Conservation (phyloP, 805 yeast genomes). For the Cyberlindnera maclurae region DNA sequence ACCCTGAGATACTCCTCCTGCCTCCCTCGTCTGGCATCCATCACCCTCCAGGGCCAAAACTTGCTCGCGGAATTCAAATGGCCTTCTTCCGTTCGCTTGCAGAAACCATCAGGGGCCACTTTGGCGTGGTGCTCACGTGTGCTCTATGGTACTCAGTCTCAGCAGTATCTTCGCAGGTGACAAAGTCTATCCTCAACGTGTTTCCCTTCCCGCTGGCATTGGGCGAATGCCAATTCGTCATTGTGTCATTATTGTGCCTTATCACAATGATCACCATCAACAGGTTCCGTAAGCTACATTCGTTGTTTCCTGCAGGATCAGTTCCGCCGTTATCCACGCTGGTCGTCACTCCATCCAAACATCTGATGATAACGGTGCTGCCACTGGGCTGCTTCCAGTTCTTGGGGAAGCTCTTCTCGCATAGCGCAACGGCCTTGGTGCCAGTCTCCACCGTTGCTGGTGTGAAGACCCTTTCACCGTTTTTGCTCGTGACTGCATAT, state of each 20-base stretch:
- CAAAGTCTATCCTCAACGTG: slow-evolving; percentile 45
- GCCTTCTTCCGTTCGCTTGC: slow-evolving; percentile 2
- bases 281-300: slow-evolving; percentile 25
- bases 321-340: slow-evolving; percentile 34
- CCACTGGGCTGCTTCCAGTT: slow-evolving; percentile 66
- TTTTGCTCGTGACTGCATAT: slow-evolving; percentile 52
- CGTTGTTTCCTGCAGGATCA: slow-evolving; percentile 45
- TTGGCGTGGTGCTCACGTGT: slow-evolving; percentile 30
- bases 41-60: no score
- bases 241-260: slow-evolving; percentile 39
- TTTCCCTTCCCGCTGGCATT: slow-evolving; percentile 57
- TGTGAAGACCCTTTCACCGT: slow-evolving; percentile 60
- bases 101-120: slow-evolving; percentile 3
- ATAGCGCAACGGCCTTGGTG: slow-evolving; percentile 57
- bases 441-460: slow-evolving; percentile 67
- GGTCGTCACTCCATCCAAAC: slow-evolving; percentile 28
- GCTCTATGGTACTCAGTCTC: slow-evolving; percentile 56
- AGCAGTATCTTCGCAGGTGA: slow-evolving; percentile 57
- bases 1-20: no score
- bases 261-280: slow-evolving; percentile 31
- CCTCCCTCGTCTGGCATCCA: no score
- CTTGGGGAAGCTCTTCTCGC: slow-evolving; percentile 53
- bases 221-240: slow-evolving; percentile 56
- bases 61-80: background rate
- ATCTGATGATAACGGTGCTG: slow-evolving; percentile 41